Conservation (phyloP, 352 stramenopile species). For the Phytophthora capsici region DNA sequence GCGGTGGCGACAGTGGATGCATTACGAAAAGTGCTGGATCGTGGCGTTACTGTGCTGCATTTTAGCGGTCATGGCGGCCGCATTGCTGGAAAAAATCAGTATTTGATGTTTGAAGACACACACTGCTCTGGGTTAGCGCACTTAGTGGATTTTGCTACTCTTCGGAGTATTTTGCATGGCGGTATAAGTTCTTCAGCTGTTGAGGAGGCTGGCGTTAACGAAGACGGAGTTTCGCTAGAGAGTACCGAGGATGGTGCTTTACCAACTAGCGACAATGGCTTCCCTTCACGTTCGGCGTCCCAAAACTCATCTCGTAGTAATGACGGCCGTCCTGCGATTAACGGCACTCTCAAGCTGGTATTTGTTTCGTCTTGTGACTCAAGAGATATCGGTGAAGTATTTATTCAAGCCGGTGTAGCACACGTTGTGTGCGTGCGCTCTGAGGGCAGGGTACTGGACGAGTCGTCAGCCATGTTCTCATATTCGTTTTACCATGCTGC, state of each 20-base stretch:
- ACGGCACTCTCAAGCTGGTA: constrained; percentile 72
- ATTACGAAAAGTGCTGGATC: constrained; percentile 79
- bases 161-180: constrained; percentile 62
- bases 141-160: constrained; percentile 65
- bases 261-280: constrained; percentile 7
- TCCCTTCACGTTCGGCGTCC: constrained; percentile 11
- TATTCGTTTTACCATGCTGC: constrained; percentile 83
- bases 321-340: constrained; percentile 29
- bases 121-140: constrained; percentile 70
- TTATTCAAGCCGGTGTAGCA: constrained; percentile 75
- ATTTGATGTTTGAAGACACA: constrained; percentile 81
- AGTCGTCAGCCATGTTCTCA: constrained; percentile 77
- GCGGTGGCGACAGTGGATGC: constrained; percentile 74
- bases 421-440: constrained; percentile 85
- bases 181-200: constrained; percentile 20
- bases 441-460: constrained; percentile 71
- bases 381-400: constrained; percentile 77
- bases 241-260: constrained; percentile 13
- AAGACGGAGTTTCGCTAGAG: constrained; percentile 19
- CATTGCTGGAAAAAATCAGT: constrained; percentile 69
- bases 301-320: constrained; percentile 31
- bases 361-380: constrained; percentile 87
- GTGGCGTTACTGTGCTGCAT: constrained; percentile 76
- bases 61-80: constrained; percentile 81
- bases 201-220: constrained; percentile 23